A percentile compares a stretch with the other conserved stretches of the same genome.
phyloP scores from a whole-genome alignment of 169 alveolate genomes.

The Plasmodium knowlesi region DNA sequence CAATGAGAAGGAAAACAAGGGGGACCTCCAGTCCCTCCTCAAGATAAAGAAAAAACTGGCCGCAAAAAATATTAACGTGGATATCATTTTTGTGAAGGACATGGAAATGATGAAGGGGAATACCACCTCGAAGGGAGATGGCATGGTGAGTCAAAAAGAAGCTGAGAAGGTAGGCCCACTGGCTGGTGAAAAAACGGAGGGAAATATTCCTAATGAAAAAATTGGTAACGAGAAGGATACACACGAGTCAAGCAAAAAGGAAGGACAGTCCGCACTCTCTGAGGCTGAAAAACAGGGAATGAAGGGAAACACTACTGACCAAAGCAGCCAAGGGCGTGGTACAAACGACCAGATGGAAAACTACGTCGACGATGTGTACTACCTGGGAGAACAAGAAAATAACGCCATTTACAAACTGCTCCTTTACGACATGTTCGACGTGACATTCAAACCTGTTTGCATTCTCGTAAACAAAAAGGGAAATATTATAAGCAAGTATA shows the following conservation, averaged over 20 bases:
- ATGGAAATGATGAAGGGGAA: constrained; percentile 15
- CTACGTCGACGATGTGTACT: constrained; percentile 44
- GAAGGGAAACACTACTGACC: neutral
- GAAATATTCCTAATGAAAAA: neutral
- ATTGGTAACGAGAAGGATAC: neutral
- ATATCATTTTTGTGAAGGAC: constrained; percentile 49
- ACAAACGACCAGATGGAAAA: neutral
- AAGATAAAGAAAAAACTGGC: constrained; percentile 41
- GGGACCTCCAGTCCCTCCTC: constrained; percentile 36
- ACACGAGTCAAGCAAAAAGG: neutral
- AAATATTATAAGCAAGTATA: constrained; percentile 45
- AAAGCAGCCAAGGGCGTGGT: neutral
- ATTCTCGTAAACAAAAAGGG: constrained; percentile 61
- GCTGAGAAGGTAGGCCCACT: neutral
- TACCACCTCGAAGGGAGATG: neutral
- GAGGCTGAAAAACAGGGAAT: neutral
- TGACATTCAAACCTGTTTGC: constrained; percentile 62
- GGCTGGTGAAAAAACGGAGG: neutral
- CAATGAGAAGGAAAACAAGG: constrained; percentile 48
- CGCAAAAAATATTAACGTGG: constrained; percentile 26
- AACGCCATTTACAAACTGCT: constrained; percentile 41
- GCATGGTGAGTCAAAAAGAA: neutral
- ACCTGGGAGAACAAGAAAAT: constrained; percentile 57
- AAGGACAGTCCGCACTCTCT: neutral
- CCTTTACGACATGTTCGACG: constrained; percentile 50